Conservation (phyloP, 768 basidiomycete species). For the Epithele typhae region DNA sequence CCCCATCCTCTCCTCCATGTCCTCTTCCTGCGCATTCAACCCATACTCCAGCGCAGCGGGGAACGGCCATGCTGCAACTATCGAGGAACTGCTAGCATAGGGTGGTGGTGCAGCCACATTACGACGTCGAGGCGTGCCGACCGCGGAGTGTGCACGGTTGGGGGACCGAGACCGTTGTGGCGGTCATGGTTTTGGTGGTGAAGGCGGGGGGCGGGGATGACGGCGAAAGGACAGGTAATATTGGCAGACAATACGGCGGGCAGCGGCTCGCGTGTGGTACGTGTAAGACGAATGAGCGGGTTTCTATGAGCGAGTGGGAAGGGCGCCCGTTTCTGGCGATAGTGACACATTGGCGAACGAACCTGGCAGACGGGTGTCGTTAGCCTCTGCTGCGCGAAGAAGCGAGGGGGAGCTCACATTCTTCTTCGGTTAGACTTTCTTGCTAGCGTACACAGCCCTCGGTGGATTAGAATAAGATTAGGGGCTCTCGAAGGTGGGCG, state of each 20-base stretch:
- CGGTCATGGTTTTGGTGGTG: constrained; percentile 1
- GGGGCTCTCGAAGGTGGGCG: constrained; percentile 3
- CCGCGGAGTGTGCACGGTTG: too few relatives aligned
- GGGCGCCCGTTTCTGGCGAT: constrained; percentile 5
- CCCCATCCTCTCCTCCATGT: too few relatives aligned
- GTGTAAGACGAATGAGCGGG: constrained; percentile 16
- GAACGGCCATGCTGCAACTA: too few relatives aligned
- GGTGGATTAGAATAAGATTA: constrained; percentile 19
- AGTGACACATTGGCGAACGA: not conserved
- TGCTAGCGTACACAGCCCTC: constrained; percentile 9
- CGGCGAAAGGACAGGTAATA: not conserved
- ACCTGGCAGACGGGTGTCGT: not conserved
- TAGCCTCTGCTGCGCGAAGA: not conserved
- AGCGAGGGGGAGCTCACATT: not conserved
- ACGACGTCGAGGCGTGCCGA: too few relatives aligned
- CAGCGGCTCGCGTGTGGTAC: constrained; percentile 5
- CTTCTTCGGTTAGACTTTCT: constrained; percentile 11
- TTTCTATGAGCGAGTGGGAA: constrained; percentile 4
- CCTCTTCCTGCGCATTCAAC: too few relatives aligned
- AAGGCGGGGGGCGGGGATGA: not conserved
- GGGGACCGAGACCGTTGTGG: constrained; percentile 6
- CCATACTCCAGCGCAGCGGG: too few relatives aligned
- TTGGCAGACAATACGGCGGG: constrained; percentile 1
- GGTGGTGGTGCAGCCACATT: too few relatives aligned
- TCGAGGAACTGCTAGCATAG: too few relatives aligned